A percentile compares a stretch with the other conserved stretches of the same genome.
Evolutionary conservation across 1,139 yeast species (phyloP).

Genomic region (Scheffersomyces titani): DNA sequence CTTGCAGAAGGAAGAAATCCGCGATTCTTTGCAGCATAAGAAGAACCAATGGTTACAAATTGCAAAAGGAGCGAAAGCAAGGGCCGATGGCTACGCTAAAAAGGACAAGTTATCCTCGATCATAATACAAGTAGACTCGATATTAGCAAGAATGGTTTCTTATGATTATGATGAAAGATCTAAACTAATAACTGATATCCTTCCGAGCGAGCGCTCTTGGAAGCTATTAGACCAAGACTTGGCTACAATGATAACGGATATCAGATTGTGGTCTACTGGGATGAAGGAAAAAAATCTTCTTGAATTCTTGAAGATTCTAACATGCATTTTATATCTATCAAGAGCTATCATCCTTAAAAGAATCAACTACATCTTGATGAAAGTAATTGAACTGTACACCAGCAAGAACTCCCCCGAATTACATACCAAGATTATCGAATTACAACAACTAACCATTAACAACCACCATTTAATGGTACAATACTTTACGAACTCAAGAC

Average conservation of each 20-base stretch:
- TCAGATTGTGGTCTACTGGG: slow-evolving; percentile 14
- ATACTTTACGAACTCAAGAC: slow-evolving; percentile 27
- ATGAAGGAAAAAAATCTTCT: slow-evolving; percentile 19
- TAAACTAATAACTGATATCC: slow-evolving; percentile 23
- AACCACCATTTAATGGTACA: slow-evolving; percentile 24
- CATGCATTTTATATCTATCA: slow-evolving; percentile 31
- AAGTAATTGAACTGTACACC: slow-evolving; percentile 25
- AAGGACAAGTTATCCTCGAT: slow-evolving; percentile 23
- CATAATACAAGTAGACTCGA: slow-evolving; percentile 33
- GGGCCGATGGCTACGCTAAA: slow-evolving; percentile 20
- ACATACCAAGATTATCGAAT: slow-evolving; percentile 27
- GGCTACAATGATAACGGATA: slow-evolving; percentile 21
- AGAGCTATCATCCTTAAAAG: slow-evolving; percentile 32
- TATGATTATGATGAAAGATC: slow-evolving; percentile 38
- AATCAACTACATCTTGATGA: slow-evolving; percentile 27
- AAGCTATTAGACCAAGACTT: slow-evolving; percentile 28
- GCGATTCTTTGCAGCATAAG: slow-evolving; percentile 16
- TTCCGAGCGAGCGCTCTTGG: slow-evolving; percentile 42
- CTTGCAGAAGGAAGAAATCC: slow-evolving; percentile 20
- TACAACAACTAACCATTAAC: slow-evolving; percentile 28
- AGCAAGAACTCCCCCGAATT: slow-evolving; percentile 17
- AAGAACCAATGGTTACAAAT: slow-evolving; percentile 32
- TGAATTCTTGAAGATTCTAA: slow-evolving; percentile 25
- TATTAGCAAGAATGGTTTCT: slow-evolving; percentile 31
- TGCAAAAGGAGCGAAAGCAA: slow-evolving; percentile 27